Conservation (phyloP, 2,329 filamentous ascomycete species). For the Neoascochyta sp. region DNA sequence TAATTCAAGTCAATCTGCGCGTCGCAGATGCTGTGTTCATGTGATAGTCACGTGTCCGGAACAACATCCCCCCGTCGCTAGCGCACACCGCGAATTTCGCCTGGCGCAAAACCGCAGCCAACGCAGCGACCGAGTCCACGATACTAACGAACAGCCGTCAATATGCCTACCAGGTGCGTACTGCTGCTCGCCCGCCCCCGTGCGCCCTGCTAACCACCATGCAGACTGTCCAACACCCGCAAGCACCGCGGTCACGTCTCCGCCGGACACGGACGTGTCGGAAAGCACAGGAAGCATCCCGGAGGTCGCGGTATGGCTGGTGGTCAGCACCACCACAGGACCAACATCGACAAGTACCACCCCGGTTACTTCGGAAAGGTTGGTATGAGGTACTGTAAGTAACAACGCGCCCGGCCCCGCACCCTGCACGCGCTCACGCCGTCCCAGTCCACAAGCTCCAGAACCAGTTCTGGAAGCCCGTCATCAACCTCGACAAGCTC, state of each 20-base stretch:
- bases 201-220: slow-evolving; percentile 4
- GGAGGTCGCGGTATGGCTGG: slow-evolving; percentile 80
- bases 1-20: no score
- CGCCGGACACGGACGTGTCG: slow-evolving; percentile 95
- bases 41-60: no score
- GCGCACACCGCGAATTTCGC: slow-evolving; percentile 4
- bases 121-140: slow-evolving; percentile 8
- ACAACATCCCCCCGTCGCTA: background rate
- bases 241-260: slow-evolving; percentile 86
- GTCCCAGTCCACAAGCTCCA: slow-evolving; percentile 79
- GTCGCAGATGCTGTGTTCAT: no score
- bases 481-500: slow-evolving; percentile 99
- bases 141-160: slow-evolving; percentile 31
- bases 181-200: slow-evolving; percentile 1
- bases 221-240: slow-evolving; percentile 29
- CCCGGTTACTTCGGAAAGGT: slow-evolving; percentile 99
- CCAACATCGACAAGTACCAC: slow-evolving; percentile 91
- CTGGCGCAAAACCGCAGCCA: slow-evolving; percentile 6
- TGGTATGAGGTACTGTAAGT: slow-evolving; percentile 47
- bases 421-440: slow-evolving; percentile 43
- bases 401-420: slow-evolving; percentile 11
- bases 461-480: slow-evolving; percentile 97
- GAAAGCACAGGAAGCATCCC: slow-evolving; percentile 93
- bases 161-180: slow-evolving; percentile 31
- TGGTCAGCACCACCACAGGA: slow-evolving; percentile 98